phyloP scores from a whole-genome alignment of 2,329 filamentous ascomycete genomes.

The Clarireedia monteithiana region DNA sequence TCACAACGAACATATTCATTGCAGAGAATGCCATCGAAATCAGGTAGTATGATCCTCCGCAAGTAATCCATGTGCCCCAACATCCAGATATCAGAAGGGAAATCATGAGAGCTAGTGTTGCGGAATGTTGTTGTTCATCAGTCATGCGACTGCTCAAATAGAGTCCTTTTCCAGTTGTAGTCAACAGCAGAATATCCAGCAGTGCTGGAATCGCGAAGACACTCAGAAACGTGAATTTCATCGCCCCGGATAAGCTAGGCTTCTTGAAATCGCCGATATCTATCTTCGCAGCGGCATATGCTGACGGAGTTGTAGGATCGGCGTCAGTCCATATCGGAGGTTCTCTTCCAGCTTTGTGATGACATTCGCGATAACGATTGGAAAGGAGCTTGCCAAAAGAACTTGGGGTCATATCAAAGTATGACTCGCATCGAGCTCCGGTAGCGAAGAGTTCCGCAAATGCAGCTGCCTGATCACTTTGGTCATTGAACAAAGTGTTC shows the following conservation, averaged over 20 bases:
- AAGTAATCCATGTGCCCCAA: slow-evolving; percentile 55
- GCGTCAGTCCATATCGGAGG: slow-evolving; percentile 15
- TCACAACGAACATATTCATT: slow-evolving; percentile 35
- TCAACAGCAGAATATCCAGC: slow-evolving; percentile 51
- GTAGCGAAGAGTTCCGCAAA: slow-evolving; percentile 57
- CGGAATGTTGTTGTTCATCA: slow-evolving; percentile 42
- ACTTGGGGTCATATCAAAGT: slow-evolving; percentile 48
- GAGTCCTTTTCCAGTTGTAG: slow-evolving; percentile 49
- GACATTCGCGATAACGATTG: slow-evolving; percentile 39
- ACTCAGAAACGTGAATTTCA: slow-evolving; percentile 46
- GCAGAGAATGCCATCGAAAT: slow-evolving; percentile 42
- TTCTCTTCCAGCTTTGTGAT: slow-evolving; percentile 25
- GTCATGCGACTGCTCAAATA: slow-evolving; percentile 52
- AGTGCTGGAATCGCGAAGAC: slow-evolving; percentile 56
- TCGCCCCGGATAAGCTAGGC: slow-evolving; percentile 32
- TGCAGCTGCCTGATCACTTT: slow-evolving; percentile 54
- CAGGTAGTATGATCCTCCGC: slow-evolving; percentile 56
- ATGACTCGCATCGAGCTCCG: slow-evolving; percentile 54
- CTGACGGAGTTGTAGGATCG: slow-evolving; percentile 20
- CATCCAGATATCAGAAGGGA: slow-evolving; percentile 50
- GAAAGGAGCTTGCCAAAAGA: slow-evolving; percentile 34
- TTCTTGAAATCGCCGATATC: slow-evolving; percentile 39
- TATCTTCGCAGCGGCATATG: slow-evolving; percentile 44
- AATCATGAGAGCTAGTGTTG: slow-evolving; percentile 47
- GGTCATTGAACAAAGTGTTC: slow-evolving; percentile 51